A percentile compares a stretch with the other conserved stretches of the same genome.
phyloP scores from a whole-genome alignment of 1,284 basidiomycete species.

The Lignosus rhinocerotis region DNA sequence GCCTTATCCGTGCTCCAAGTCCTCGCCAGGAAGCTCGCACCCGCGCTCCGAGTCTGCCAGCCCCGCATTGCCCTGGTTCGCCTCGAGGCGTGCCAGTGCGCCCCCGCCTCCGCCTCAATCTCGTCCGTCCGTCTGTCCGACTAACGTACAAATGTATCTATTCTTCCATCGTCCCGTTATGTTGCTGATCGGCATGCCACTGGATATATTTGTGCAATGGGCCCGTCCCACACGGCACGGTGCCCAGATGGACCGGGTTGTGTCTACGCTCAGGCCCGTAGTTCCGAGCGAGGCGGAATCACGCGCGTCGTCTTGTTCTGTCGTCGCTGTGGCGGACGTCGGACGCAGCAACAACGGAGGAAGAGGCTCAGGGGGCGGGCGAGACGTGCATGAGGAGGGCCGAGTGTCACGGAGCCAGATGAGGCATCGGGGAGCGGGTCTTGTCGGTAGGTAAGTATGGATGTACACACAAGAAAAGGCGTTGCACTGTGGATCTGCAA shows the following conservation, averaged over 20 bases:
- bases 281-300: conserved; percentile 9
- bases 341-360: too few species aligned
- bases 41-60: not conserved
- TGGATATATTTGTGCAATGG: not conserved
- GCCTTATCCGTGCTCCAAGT: conserved; percentile 15
- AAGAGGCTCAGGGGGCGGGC: too few species aligned
- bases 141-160: too few species aligned
- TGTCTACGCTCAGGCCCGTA: conserved; percentile 25
- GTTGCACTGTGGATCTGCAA: conserved; percentile 21
- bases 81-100: not conserved
- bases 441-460: not conserved
- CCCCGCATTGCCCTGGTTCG: not conserved
- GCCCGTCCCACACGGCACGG: conserved; percentile 15
- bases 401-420: conserved; percentile 21
- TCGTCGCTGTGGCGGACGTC: too few species aligned
- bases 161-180: too few species aligned
- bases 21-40: conserved; percentile 10
- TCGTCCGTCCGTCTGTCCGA: too few species aligned
- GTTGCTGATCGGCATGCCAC: too few species aligned
- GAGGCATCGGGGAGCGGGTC: conserved; percentile 11
- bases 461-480: not conserved
- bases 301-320: conserved; percentile 10
- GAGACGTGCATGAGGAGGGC: not conserved
- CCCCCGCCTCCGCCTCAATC: too few species aligned
- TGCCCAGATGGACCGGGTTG: conserved; percentile 20